phyloP scores from a whole-genome alignment of 129 eudicot genomes.

The Helianthus annuus region DNA sequence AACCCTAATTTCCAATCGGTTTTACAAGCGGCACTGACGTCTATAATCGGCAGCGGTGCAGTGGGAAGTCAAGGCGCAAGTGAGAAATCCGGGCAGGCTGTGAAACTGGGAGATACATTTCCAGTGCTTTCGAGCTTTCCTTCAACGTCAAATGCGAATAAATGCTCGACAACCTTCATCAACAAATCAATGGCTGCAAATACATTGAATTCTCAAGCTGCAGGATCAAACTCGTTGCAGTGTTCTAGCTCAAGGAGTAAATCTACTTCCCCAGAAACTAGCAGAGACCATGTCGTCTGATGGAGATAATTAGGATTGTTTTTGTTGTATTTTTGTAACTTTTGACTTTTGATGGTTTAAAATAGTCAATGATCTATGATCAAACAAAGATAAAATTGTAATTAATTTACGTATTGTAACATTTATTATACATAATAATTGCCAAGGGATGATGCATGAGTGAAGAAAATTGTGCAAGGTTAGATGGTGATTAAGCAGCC shows the following conservation, averaged over 20 bases:
- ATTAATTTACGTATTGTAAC: slow-evolving; percentile 25
- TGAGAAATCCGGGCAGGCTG: slow-evolving; percentile 28
- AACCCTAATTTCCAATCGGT: slow-evolving; percentile 89
- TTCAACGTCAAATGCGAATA: slow-evolving; percentile 46
- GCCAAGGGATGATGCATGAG: slow-evolving; percentile 6
- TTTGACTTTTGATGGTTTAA: slow-evolving; percentile 22
- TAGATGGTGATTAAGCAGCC: slow-evolving; percentile 26
- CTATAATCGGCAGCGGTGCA: slow-evolving; percentile 54
- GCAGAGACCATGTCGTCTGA: slow-evolving; percentile 45
- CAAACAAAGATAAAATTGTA: slow-evolving; percentile 35
- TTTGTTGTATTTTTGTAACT: slow-evolving; percentile 4
- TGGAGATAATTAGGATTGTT: slow-evolving; percentile 15
- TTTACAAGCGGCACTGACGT: slow-evolving; percentile 70
- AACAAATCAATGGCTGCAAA: slow-evolving; percentile 34
- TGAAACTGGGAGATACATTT: slow-evolving; percentile 47
- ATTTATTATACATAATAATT: neutral
- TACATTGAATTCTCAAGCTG: slow-evolving; percentile 41
- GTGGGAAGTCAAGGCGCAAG: slow-evolving; percentile 15
- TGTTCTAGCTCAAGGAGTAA: slow-evolving; percentile 65
- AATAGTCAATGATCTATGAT: slow-evolving; percentile 28
- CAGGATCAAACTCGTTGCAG: slow-evolving; percentile 43
- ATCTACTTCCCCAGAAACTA: slow-evolving; percentile 65
- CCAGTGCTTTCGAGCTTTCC: slow-evolving; percentile 72
- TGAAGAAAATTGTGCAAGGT: slow-evolving; percentile 24
- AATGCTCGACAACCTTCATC: slow-evolving; percentile 45